Evolutionary conservation across 495 filamentous ascomycete species (phyloP).

Genomic region (Hypomontagnella submonticulosa): DNA sequence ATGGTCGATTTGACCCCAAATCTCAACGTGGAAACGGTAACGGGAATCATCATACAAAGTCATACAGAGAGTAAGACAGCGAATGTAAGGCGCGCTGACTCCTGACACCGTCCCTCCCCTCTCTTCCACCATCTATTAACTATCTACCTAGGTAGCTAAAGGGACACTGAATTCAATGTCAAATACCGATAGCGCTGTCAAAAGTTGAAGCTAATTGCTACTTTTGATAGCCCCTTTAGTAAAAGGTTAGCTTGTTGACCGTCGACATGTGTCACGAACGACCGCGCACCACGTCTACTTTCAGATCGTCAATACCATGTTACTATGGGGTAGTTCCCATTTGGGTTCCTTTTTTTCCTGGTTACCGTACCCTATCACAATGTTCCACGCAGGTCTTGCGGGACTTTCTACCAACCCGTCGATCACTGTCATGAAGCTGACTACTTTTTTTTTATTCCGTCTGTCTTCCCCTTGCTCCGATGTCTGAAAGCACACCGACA

Average conservation of each 20-base stretch:
- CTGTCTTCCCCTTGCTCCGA: conserved; percentile 8
- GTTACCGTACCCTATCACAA: conserved; percentile 29
- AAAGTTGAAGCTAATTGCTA: neutral
- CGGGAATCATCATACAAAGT: conserved; percentile 22
- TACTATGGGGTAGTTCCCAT: neutral
- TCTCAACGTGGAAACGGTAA: conserved; percentile 27
- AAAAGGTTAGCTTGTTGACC: conserved; percentile 14
- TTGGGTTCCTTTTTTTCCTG: conserved; percentile 4
- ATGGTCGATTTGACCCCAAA: conserved; percentile 1
- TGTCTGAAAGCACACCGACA: conserved; percentile 31
- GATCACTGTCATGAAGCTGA: conserved; percentile 18
- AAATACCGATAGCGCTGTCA: neutral
- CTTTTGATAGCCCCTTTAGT: neutral
- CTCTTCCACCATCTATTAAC: neutral
- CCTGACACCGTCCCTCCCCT: neutral
- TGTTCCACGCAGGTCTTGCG: conserved; percentile 31
- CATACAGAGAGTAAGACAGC: conserved; percentile 6
- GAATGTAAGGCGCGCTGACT: conserved; percentile 10
- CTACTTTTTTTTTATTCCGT: conserved; percentile 1
- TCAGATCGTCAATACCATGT: conserved; percentile 1
- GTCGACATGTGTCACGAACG: conserved; percentile 40
- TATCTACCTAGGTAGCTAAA: conserved; percentile 2
- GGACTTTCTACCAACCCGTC: conserved; percentile 11
- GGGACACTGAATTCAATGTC: neutral
- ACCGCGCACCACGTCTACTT: conserved; percentile 35